These are phyloP conservation scores for Epichloe coenophiala DNA, from an alignment of 2,329 filamentous ascomycete species.

Conservation along the genomic window DNA sequence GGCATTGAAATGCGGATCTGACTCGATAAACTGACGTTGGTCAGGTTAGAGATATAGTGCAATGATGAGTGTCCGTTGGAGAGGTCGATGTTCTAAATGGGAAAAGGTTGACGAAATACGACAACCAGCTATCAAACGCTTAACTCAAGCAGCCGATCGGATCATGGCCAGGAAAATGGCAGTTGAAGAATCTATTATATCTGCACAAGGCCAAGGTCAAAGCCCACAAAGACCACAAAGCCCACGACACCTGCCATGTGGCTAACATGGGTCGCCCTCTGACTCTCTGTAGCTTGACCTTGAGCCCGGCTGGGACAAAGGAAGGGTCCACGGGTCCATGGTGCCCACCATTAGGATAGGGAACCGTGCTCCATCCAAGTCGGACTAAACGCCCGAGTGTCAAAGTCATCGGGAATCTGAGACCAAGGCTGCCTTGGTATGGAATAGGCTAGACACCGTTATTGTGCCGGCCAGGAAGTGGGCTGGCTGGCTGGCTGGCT, in stretches of 20 bases:
- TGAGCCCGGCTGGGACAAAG: constrained; percentile 2
- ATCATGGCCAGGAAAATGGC: neutral
- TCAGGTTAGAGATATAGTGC: neutral
- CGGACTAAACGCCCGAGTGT: constrained; percentile 3
- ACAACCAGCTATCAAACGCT: neutral
- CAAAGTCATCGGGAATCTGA: constrained; percentile 8
- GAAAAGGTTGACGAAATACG: neutral
- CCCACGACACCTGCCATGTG: neutral
- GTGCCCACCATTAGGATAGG: constrained; percentile 1
- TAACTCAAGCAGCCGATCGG: neutral
- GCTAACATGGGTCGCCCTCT: too few species aligned
- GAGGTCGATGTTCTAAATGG: too few species aligned
- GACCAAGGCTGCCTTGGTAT: constrained; percentile 8
- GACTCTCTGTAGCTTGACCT: neutral
- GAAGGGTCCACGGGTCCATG: constrained; percentile 2
- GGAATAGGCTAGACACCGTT: neutral
- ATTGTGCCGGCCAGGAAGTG: neutral
- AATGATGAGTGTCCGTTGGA: too few species aligned
- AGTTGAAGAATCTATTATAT: neutral
- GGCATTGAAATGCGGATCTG: constrained; percentile 1
- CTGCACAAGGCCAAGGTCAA: neutral
- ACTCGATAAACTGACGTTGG: neutral
- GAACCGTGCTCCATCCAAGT: constrained; percentile 5
- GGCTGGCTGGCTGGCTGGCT: neutral
- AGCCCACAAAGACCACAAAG: neutral